Percentiles rank a stretch among this genome's conserved stretches.
These are phyloP conservation scores for Kwoniella newhampshirensis DNA, from an alignment of 768 basidiomycete genomes.

Conservation along the genomic window DNA sequence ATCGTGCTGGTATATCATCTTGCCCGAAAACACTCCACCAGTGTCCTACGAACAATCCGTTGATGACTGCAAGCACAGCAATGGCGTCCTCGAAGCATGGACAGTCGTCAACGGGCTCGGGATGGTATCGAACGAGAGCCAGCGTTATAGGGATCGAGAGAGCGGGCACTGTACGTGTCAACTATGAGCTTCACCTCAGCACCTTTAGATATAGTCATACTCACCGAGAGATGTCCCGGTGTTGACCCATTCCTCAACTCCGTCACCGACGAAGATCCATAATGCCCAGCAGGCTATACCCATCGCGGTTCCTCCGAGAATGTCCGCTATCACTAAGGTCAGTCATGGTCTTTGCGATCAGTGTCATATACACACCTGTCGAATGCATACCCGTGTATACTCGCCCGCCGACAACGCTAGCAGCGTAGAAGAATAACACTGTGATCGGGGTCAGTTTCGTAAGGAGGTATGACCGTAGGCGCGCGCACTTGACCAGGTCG, in stretches of 20 bases:
- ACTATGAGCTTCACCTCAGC: conserved; percentile 49
- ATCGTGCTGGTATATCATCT: too few species aligned
- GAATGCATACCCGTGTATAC: conserved; percentile 55
- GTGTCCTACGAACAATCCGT: conserved; percentile 68
- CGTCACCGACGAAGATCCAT: conserved; percentile 53
- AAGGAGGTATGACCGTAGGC: conserved; percentile 4
- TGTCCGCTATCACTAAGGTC: conserved; percentile 38
- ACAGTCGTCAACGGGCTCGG: conserved; percentile 92
- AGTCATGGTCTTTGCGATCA: background rate
- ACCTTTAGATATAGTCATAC: conserved; percentile 10
- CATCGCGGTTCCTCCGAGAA: conserved; percentile 55
- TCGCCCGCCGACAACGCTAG: conserved; percentile 51
- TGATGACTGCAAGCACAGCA: conserved; percentile 78
- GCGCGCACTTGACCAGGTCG: conserved; percentile 26
- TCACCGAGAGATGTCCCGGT: conserved; percentile 50
- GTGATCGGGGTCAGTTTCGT: background rate
- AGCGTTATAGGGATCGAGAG: conserved; percentile 58
- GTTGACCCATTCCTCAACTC: conserved; percentile 56
- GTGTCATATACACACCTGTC: conserved; percentile 23
- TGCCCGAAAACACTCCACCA: conserved; percentile 58
- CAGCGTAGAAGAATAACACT: conserved; percentile 45
- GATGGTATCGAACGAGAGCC: conserved; percentile 79
- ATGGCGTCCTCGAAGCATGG: conserved; percentile 98
- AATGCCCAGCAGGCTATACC: conserved; percentile 67
- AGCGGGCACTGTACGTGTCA: conserved; percentile 48